Evolutionary conservation across 805 yeast species (phyloP).

Genomic region (Cyberlindnera subsufficiens): DNA sequence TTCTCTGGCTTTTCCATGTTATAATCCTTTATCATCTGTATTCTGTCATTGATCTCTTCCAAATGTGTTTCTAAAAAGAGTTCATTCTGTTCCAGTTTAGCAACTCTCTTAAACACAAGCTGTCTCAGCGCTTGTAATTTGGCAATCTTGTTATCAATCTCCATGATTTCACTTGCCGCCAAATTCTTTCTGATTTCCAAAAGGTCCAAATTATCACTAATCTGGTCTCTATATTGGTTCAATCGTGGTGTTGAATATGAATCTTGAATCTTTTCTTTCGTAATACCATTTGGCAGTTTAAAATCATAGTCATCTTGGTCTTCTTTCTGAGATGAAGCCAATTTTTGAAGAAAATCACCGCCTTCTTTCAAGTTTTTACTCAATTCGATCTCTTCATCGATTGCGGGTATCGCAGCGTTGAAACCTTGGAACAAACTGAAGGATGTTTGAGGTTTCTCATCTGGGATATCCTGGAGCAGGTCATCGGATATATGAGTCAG

Average conservation of each 20-base stretch:
- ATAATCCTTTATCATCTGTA: slow-evolving; percentile 37
- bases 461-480: slow-evolving; percentile 48
- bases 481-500: slow-evolving; percentile 57
- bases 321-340: slow-evolving; percentile 20
- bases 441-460: slow-evolving; percentile 26
- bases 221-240: slow-evolving; percentile 29
- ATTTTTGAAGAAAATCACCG: slow-evolving; percentile 12
- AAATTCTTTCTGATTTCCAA: slow-evolving; percentile 59
- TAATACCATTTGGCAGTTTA: slow-evolving; percentile 34
- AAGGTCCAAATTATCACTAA: slow-evolving; percentile 44
- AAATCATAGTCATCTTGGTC: slow-evolving; percentile 15
- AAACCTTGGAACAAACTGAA: slow-evolving; percentile 69
- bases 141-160: slow-evolving; percentile 52
- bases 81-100: slow-evolving; percentile 56
- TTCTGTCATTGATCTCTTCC: slow-evolving; percentile 36
- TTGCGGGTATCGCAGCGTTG: slow-evolving; percentile 48
- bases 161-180: slow-evolving; percentile 58
- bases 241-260: slow-evolving; percentile 38
- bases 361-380: slow-evolving; percentile 20
- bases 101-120: slow-evolving; percentile 51
- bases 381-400: slow-evolving; percentile 36
- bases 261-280: slow-evolving; percentile 34
- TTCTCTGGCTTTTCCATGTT: slow-evolving; percentile 27
- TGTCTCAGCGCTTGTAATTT: slow-evolving; percentile 46
- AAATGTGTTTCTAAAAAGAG: slow-evolving; percentile 45